Evolutionary conservation across 345 rosid species (phyloP).

Genomic region (Microcos paniculata): DNA sequence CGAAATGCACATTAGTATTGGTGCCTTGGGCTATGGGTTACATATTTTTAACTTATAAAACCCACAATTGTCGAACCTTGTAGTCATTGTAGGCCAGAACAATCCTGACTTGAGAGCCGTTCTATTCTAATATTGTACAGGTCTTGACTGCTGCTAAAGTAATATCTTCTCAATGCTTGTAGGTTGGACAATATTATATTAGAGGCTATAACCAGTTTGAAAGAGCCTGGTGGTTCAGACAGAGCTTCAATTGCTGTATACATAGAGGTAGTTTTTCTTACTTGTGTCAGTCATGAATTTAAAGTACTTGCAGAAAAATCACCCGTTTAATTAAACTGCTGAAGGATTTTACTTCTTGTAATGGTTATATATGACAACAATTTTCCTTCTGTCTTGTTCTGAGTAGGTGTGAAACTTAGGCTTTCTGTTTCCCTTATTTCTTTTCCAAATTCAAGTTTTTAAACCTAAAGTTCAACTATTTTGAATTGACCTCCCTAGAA

Average conservation of each 20-base stretch:
- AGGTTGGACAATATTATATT: constrained; percentile 80
- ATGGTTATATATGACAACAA: not conserved
- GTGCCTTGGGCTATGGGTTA: not conserved
- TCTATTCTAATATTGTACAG: not conserved
- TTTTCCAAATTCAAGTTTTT: not conserved
- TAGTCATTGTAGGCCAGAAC: constrained; percentile 2
- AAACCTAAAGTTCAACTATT: not conserved
- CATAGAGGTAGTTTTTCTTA: constrained; percentile 64
- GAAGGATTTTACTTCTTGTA: not conserved
- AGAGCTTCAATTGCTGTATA: constrained; percentile 67
- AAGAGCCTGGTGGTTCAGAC: constrained; percentile 82
- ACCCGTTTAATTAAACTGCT: not conserved
- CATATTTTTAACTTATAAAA: not conserved
- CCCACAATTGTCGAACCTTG: not conserved
- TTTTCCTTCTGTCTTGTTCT: not conserved
- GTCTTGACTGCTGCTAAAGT: constrained; percentile 10
- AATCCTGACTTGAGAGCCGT: constrained; percentile 3
- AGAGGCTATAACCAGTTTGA: constrained; percentile 80
- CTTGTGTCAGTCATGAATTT: not conserved
- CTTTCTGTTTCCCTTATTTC: not conserved
- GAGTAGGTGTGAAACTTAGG: not conserved
- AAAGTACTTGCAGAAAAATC: constrained; percentile 1
- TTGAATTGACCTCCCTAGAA: not conserved
- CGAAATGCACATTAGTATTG: not conserved
- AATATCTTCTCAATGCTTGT: constrained; percentile 27